phyloP scores from a whole-genome alignment of 2,329 filamentous ascomycete species.

The Diplodia intermedia region DNA sequence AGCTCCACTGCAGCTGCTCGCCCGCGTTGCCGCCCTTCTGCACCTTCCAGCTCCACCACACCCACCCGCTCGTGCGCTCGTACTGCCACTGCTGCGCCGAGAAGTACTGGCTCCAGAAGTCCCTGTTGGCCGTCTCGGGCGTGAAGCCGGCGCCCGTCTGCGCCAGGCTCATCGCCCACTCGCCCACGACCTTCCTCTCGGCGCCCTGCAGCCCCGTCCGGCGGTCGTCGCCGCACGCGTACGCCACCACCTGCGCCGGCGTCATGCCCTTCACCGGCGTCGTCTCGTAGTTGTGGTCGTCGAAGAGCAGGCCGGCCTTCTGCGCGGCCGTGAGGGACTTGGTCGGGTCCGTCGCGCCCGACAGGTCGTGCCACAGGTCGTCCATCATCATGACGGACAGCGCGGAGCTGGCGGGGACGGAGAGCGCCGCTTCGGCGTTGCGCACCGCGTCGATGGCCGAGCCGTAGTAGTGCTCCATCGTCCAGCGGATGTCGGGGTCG shows the following conservation, averaged over 20 bases:
- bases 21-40: conserved; percentile 33
- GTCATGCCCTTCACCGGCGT: conserved; percentile 55
- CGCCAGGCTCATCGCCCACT: conserved; percentile 63
- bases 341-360: conserved; percentile 4
- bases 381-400: conserved; percentile 11
- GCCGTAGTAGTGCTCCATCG: conserved; percentile 53
- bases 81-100: conserved; percentile 63
- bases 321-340: neutral
- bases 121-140: conserved; percentile 35
- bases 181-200: conserved; percentile 58
- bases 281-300: conserved; percentile 65
- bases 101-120: conserved; percentile 65
- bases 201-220: neutral
- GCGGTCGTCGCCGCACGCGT: conserved; percentile 29
- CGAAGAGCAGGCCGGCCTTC: conserved; percentile 47
- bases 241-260: conserved; percentile 50
- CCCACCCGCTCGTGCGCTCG: conserved; percentile 62
- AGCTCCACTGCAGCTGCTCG: conserved; percentile 53
- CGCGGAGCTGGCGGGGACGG: neutral
- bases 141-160: conserved; percentile 1
- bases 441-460: conserved; percentile 57
- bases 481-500: conserved; percentile 21
- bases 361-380: conserved; percentile 24
- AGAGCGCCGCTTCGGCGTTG: conserved; percentile 50
- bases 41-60: conserved; percentile 68